A percentile compares a stretch with the other conserved stretches of the same genome.
phyloP scores from a whole-genome alignment of 2,329 filamentous ascomycete species.

The Capronia epimyces region DNA sequence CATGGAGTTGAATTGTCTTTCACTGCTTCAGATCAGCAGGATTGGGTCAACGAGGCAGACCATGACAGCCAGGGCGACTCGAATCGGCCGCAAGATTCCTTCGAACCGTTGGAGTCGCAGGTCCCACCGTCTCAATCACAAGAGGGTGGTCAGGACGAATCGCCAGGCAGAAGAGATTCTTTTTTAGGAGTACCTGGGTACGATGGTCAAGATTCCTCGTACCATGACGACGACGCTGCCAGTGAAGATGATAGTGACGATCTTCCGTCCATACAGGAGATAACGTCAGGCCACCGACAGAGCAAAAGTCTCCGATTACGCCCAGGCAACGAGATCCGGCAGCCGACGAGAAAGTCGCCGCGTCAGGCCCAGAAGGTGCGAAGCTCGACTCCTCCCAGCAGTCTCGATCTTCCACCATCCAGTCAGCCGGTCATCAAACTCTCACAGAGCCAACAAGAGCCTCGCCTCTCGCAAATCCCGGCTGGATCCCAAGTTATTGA shows the following conservation, averaged over 20 bases:
- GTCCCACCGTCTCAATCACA: slow-evolving; percentile 15
- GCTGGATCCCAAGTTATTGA: slow-evolving; percentile 33
- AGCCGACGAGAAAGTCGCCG: slow-evolving; percentile 8
- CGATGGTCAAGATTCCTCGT: slow-evolving; percentile 24
- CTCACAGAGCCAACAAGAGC: slow-evolving; percentile 18
- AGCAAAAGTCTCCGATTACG: background rate
- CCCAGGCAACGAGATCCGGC: slow-evolving; percentile 4
- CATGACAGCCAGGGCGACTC: slow-evolving; percentile 11
- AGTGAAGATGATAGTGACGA: slow-evolving; percentile 20
- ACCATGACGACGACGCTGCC: slow-evolving; percentile 16
- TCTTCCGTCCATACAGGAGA: slow-evolving; percentile 21
- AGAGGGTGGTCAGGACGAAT: slow-evolving; percentile 1
- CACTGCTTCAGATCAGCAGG: slow-evolving; percentile 5
- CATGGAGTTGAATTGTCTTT: slow-evolving; percentile 17
- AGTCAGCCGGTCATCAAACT: slow-evolving; percentile 21
- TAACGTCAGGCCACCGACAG: slow-evolving; percentile 20
- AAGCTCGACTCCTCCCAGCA: slow-evolving; percentile 2
- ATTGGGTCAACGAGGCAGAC: background rate
- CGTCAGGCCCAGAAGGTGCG: slow-evolving; percentile 3
- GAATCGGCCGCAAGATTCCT: background rate
- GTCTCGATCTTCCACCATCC: slow-evolving; percentile 14
- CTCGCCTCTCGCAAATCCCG: slow-evolving; percentile 23
- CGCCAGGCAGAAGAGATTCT: slow-evolving; percentile 7
- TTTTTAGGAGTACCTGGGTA: slow-evolving; percentile 25
- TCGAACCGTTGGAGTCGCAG: slow-evolving; percentile 9